These are phyloP conservation scores for Xylariaceae sp. DNA, from an alignment of 2,329 filamentous ascomycete genomes.

Conservation along the genomic window DNA sequence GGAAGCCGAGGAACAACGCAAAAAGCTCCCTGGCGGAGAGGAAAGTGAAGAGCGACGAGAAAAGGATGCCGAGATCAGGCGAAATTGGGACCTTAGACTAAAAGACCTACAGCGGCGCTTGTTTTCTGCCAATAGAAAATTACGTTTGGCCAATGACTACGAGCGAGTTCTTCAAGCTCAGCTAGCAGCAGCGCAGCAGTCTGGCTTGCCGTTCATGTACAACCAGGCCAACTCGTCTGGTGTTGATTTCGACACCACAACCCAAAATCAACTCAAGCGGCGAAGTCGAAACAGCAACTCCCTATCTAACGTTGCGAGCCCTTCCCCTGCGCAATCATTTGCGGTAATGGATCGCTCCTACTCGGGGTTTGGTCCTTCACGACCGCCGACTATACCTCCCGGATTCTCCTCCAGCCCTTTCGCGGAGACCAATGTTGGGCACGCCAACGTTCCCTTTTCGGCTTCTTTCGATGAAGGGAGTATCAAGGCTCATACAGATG, in stretches of 20 bases:
- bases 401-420: conserved; percentile 51
- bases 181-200: conserved; percentile 39
- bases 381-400: conserved; percentile 37
- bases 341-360: conserved; percentile 34
- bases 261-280: conserved; percentile 40
- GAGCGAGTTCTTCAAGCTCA: conserved; percentile 44
- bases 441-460: conserved; percentile 31
- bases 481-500: conserved; percentile 53
- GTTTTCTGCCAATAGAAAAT: conserved; percentile 42
- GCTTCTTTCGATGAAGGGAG: conserved; percentile 55
- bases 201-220: conserved; percentile 40
- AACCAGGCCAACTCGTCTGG: conserved; percentile 40
- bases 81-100: conserved; percentile 51
- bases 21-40: conserved; percentile 56
- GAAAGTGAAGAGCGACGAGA: conserved; percentile 53
- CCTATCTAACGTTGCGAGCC: conserved; percentile 37
- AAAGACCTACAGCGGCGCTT: conserved; percentile 48
- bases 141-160: conserved; percentile 43
- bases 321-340: conserved; percentile 39
- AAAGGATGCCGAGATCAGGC: conserved; percentile 45
- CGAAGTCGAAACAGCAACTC: conserved; percentile 46
- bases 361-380: conserved; percentile 31
- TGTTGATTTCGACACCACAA: conserved; percentile 43
- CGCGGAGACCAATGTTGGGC: conserved; percentile 38
- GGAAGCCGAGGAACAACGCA: conserved; percentile 64